Evolutionary conservation across 139 green algal genomes (phyloP).

Genomic region (Yamagishiella unicocca): DNA sequence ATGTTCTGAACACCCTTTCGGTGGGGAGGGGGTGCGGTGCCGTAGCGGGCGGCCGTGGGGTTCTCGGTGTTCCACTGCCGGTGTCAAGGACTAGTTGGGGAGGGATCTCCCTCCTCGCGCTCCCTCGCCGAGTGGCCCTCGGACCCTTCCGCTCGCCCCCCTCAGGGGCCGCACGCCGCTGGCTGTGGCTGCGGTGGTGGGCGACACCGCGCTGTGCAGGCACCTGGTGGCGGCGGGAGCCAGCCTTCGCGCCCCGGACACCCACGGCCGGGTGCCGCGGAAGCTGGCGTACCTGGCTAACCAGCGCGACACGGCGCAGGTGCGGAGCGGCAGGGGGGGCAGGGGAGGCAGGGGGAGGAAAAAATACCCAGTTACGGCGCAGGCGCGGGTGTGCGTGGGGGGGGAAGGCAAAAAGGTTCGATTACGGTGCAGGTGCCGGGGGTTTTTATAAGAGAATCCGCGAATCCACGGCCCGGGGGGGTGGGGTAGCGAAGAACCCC

Average conservation of each 20-base stretch:
- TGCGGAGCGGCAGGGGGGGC: neutral
- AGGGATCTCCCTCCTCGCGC: too few relatives aligned
- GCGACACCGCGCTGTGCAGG: slow-evolving; percentile 37
- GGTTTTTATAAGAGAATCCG: too few relatives aligned
- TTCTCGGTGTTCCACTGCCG: too few relatives aligned
- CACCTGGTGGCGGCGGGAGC: slow-evolving; percentile 46
- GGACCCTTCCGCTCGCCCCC: too few relatives aligned
- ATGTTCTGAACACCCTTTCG: too few relatives aligned
- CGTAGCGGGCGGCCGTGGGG: too few relatives aligned
- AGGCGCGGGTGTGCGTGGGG: neutral
- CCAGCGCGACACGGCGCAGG: slow-evolving; percentile 34
- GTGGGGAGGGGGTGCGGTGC: too few relatives aligned
- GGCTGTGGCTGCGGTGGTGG: slow-evolving; percentile 27
- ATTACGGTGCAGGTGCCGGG: too few relatives aligned
- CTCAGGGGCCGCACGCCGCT: slow-evolving; percentile 52
- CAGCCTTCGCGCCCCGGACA: slow-evolving; percentile 27
- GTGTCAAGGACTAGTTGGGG: too few relatives aligned
- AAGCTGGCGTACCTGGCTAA: slow-evolving; percentile 44
- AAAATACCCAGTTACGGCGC: neutral
- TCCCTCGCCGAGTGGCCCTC: neutral
- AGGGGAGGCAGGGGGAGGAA: neutral
- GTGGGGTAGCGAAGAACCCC: too few relatives aligned
- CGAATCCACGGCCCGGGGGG: too few relatives aligned
- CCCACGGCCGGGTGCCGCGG: slow-evolving; percentile 45
- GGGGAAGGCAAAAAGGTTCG: too few relatives aligned